Evolutionary conservation across 192 early-diverging fungal species (phyloP).

Genomic region (Paraglomus brasilianum): DNA sequence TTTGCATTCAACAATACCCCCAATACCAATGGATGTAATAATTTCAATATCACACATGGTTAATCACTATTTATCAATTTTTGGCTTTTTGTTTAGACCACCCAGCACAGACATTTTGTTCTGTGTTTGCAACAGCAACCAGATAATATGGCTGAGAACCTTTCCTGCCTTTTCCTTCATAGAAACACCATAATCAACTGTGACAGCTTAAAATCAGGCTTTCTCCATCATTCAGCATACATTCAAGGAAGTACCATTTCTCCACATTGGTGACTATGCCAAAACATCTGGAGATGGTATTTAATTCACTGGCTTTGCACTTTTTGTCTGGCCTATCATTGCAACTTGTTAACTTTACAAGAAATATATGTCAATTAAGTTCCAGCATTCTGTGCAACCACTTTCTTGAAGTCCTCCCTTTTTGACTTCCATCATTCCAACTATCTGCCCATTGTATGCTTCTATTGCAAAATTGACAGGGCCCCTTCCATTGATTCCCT

Average conservation of each 20-base stretch:
- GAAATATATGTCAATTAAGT: too few relatives aligned
- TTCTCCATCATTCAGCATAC: neutral
- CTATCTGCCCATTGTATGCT: neutral
- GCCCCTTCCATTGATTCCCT: neutral
- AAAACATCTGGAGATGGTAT: constrained; percentile 28
- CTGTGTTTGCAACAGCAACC: neutral
- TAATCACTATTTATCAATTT: too few relatives aligned
- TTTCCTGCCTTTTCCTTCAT: constrained; percentile 5
- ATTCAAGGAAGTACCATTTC: constrained; percentile 38
- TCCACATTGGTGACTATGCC: constrained; percentile 36
- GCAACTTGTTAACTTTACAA: too few relatives aligned
- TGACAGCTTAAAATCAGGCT: constrained; percentile 1
- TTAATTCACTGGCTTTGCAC: constrained; percentile 26
- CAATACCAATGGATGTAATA: too few relatives aligned
- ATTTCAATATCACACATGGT: too few relatives aligned
- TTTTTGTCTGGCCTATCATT: neutral
- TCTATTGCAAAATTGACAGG: neutral
- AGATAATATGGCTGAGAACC: constrained; percentile 18
- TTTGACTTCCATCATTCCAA: constrained; percentile 34
- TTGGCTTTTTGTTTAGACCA: too few relatives aligned
- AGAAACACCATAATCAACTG: neutral
- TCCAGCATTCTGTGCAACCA: constrained; percentile 31
- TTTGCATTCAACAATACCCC: too few relatives aligned
- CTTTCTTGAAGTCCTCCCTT: constrained; percentile 32
- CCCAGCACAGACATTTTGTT: neutral